Evolutionary conservation across 331 rosid genomes (phyloP).

Genomic region (Saraca asoca): DNA sequence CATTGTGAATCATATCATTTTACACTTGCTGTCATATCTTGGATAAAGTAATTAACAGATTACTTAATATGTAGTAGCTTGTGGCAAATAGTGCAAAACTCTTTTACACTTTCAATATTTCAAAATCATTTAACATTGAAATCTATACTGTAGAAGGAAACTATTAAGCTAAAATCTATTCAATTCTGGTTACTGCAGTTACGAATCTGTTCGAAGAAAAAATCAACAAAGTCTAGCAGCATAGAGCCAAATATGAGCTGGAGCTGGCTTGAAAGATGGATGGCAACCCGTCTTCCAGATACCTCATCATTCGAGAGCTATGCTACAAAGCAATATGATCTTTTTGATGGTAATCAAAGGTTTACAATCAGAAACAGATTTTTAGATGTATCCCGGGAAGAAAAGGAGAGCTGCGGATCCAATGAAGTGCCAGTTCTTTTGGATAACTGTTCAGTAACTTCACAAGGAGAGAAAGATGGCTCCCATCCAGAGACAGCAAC

Average conservation of each 20-base stretch:
- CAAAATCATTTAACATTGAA: too few species aligned
- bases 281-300: slow-evolving; percentile 91
- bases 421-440: slow-evolving; percentile 71
- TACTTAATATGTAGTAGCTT: too few species aligned
- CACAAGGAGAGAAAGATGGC: slow-evolving; percentile 41
- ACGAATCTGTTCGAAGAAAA: slow-evolving; percentile 76
- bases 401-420: slow-evolving; percentile 93
- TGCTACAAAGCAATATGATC: slow-evolving; percentile 45
- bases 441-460: slow-evolving; percentile 47
- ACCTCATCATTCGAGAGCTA: slow-evolving; percentile 55
- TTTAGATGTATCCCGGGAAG: slow-evolving; percentile 66
- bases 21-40: too few species aligned
- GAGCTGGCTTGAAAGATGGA: slow-evolving; percentile 99
- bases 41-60: too few species aligned
- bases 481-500: slow-evolving; percentile 35
- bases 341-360: slow-evolving; percentile 39
- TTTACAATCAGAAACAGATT: slow-evolving; percentile 43
- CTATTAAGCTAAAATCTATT: neutral
- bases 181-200: slow-evolving; percentile 47
- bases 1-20: too few species aligned
- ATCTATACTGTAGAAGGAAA: neutral
- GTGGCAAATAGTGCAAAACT: too few species aligned
- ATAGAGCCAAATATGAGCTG: slow-evolving; percentile 73
- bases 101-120: too few species aligned
- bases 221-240: slow-evolving; percentile 41